phyloP scores from a whole-genome alignment of 495 filamentous ascomycete species.

The Elasticomyces elasticus region DNA sequence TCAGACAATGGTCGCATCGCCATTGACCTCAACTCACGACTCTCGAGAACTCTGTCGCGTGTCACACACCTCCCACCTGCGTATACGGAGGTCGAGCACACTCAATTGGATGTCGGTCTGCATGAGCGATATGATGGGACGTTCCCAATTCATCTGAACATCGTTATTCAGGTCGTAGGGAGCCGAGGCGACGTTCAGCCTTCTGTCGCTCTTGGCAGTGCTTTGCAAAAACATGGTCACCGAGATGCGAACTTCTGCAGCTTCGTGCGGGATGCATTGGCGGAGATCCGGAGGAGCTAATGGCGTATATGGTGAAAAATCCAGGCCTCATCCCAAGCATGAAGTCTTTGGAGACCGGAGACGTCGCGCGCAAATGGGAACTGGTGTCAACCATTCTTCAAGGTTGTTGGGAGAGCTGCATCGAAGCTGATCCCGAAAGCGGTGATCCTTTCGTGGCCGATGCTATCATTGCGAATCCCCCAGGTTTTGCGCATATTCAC shows the following conservation, averaged over 20 bases:
- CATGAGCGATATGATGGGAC: too few species aligned
- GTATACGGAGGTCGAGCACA: too few species aligned
- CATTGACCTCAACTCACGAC: too few species aligned
- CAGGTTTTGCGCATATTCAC: constrained; percentile 71
- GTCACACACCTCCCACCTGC: too few species aligned
- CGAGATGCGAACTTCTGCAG: constrained; percentile 60
- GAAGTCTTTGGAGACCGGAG: constrained; percentile 55
- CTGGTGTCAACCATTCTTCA: constrained; percentile 60
- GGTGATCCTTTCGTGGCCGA: constrained; percentile 62
- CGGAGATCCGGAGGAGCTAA: constrained; percentile 67
- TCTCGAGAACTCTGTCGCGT: too few species aligned
- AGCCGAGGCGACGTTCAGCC: constrained; percentile 73
- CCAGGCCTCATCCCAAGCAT: constrained; percentile 67
- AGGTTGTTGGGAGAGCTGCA: constrained; percentile 74
- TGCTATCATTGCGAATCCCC: constrained; percentile 76
- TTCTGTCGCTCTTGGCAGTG: constrained; percentile 58
- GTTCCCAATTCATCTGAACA: constrained; percentile 53
- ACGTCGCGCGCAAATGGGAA: constrained; percentile 53
- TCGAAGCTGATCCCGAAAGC: constrained; percentile 51
- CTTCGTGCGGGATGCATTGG: constrained; percentile 62
- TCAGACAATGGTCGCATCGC: too few species aligned
- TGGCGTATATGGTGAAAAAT: constrained; percentile 84
- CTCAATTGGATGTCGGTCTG: too few species aligned
- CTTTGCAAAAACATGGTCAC: constrained; percentile 58
- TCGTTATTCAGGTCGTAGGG: constrained; percentile 73